Percentiles rank a stretch among this genome's conserved stretches.
Evolutionary conservation across 352 stramenopile genomes (phyloP).

Genomic region (Phytopythium vexans): DNA sequence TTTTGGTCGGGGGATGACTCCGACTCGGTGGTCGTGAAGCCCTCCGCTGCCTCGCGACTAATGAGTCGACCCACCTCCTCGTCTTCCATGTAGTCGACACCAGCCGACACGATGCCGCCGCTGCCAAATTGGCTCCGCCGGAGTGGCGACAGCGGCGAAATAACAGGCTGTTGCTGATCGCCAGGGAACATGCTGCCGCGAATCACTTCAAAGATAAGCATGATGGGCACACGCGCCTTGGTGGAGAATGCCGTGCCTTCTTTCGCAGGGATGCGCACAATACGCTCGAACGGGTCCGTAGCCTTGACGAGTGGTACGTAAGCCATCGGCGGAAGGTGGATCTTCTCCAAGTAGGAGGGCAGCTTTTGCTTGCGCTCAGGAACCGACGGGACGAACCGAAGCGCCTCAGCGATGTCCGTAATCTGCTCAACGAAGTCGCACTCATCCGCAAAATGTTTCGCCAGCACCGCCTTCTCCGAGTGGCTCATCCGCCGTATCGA

Average conservation of each 20-base stretch:
- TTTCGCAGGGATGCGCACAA: conserved; percentile 80
- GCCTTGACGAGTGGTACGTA: conserved; percentile 87
- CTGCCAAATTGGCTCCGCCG: conserved; percentile 30
- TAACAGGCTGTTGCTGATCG: conserved; percentile 36
- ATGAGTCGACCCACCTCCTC: conserved; percentile 77
- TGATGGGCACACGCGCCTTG: conserved; percentile 81
- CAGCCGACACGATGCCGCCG: conserved; percentile 34
- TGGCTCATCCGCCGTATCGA: conserved; percentile 72
- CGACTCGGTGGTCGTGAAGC: conserved; percentile 26
- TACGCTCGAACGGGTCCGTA: conserved; percentile 86
- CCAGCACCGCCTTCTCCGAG: conserved; percentile 75
- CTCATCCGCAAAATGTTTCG: conserved; percentile 83
- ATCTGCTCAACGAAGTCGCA: conserved; percentile 89
- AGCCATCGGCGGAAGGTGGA: conserved; percentile 83
- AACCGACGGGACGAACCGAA: conserved; percentile 82
- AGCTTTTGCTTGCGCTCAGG: conserved; percentile 78
- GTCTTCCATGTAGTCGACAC: conserved; percentile 73
- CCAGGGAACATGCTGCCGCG: conserved; percentile 64
- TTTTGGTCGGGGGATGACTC: conserved; percentile 13
- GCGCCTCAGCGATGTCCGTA: conserved; percentile 78
- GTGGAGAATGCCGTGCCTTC: conserved; percentile 88
- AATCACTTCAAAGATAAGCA: conserved; percentile 89
- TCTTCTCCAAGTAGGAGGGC: conserved; percentile 74
- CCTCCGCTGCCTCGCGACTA: conserved; percentile 61
- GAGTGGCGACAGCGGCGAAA: conserved; percentile 59